A percentile compares a stretch with the other conserved stretches of the same genome.
Evolutionary conservation across 306 rosid species (phyloP).

Genomic region (Ceratonia siliqua): DNA sequence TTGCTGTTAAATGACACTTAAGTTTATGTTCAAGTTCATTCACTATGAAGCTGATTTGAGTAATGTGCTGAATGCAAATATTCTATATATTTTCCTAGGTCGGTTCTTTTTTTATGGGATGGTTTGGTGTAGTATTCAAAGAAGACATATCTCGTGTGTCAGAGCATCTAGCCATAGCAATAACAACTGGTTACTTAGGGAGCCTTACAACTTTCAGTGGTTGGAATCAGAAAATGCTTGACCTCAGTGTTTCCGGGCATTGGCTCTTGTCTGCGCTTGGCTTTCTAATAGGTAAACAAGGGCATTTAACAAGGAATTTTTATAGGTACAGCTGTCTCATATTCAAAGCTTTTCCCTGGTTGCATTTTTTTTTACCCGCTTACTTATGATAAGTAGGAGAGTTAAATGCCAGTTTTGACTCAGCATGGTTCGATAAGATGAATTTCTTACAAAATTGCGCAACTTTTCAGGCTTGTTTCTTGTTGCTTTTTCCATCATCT

Average conservation of each 20-base stretch:
- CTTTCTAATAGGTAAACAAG: conserved; percentile 52
- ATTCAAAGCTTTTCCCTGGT: too few relatives aligned
- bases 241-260: conserved; percentile 57
- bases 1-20: neutral
- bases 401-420: neutral
- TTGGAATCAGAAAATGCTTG: conserved; percentile 78
- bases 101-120: conserved; percentile 78
- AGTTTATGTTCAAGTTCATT: neutral
- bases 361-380: neutral
- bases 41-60: neutral
- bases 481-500: conserved; percentile 51
- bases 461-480: conserved; percentile 59
- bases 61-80: neutral
- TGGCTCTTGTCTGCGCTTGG: conserved; percentile 59
- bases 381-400: neutral
- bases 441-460: neutral
- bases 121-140: conserved; percentile 75
- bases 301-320: neutral
- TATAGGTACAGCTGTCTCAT: neutral
- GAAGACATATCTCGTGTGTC: conserved; percentile 54
- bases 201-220: conserved; percentile 79
- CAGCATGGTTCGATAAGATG: neutral
- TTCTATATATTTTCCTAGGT: conserved; percentile 35
- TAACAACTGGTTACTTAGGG: conserved; percentile 68
- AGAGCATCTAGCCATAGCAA: conserved; percentile 64